A percentile compares a stretch with the other conserved stretches of the same genome.
Conservation (phyloP, 129 eudicot species). For the Heracleum sosnowskyi region DNA sequence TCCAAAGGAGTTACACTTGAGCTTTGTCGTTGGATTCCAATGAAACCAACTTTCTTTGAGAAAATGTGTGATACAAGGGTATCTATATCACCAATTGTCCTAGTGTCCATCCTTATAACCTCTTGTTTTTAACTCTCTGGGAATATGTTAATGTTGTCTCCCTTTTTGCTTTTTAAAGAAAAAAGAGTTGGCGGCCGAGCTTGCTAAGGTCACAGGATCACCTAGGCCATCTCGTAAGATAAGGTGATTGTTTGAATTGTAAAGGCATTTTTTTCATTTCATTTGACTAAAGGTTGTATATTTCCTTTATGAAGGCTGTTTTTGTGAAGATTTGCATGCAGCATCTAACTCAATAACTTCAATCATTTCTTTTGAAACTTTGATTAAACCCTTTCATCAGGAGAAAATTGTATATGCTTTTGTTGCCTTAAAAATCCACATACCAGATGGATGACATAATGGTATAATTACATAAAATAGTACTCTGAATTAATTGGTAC, state of each 20-base stretch:
- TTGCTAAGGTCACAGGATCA: conserved; percentile 67
- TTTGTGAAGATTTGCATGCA: neutral
- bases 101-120: neutral
- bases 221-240: conserved; percentile 94
- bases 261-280: neutral
- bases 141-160: neutral
- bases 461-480: neutral
- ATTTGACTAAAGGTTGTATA: neutral
- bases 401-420: neutral
- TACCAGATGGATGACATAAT: neutral
- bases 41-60: conserved; percentile 87
- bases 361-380: no score
- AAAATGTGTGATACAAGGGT: conserved; percentile 99
- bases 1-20: conserved; percentile 98
- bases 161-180: conserved; percentile 32
- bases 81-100: conserved; percentile 8
- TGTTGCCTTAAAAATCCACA: no score
- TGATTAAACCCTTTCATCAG: no score
- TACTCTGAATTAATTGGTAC: neutral
- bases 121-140: neutral
- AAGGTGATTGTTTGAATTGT: conserved; percentile 38
- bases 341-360: neutral
- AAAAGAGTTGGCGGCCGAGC: conserved; percentile 99
- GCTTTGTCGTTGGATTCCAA: conserved; percentile 98
- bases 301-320: neutral